Percentiles rank a stretch among this genome's conserved stretches.
Conservation (phyloP, 495 filamentous ascomycete species). For the Neurospora sublineolata region DNA sequence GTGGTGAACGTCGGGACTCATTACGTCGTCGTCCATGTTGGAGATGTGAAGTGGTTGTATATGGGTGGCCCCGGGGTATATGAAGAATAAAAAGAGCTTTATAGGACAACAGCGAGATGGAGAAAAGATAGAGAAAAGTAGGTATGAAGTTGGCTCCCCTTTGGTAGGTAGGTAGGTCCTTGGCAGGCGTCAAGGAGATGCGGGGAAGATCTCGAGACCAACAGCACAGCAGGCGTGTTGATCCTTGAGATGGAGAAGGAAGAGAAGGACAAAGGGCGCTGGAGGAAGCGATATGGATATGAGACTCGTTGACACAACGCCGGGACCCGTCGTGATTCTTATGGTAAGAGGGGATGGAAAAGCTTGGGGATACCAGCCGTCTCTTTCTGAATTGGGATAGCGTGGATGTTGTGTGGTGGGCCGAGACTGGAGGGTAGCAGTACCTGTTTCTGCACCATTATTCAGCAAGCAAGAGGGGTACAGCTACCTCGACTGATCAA, state of each 20-base stretch:
- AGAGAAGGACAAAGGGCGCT: background rate
- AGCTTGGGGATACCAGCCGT: background rate
- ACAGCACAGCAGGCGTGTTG: background rate
- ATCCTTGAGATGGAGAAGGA: background rate
- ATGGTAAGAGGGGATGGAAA: background rate
- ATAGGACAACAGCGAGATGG: background rate
- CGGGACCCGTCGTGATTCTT: background rate
- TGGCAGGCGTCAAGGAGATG: background rate
- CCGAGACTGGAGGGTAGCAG: background rate
- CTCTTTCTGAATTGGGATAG: background rate
- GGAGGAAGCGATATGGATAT: background rate
- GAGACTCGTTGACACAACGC: background rate
- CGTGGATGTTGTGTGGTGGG: background rate
- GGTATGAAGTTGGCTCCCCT: background rate
- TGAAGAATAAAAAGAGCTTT: background rate
- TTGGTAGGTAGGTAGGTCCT: background rate
- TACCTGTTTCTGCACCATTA: background rate
- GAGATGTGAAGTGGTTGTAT: background rate
- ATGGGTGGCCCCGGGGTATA: constrained; percentile 6
- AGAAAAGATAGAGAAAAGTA: background rate
- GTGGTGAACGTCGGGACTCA: constrained; percentile 31
- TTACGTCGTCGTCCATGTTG: constrained; percentile 19
- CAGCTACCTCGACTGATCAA: background rate
- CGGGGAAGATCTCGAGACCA: background rate
- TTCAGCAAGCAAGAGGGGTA: background rate